Evolutionary conservation across 2,329 filamentous ascomycete genomes (phyloP).

Genomic region (Beauveria caledonica): DNA sequence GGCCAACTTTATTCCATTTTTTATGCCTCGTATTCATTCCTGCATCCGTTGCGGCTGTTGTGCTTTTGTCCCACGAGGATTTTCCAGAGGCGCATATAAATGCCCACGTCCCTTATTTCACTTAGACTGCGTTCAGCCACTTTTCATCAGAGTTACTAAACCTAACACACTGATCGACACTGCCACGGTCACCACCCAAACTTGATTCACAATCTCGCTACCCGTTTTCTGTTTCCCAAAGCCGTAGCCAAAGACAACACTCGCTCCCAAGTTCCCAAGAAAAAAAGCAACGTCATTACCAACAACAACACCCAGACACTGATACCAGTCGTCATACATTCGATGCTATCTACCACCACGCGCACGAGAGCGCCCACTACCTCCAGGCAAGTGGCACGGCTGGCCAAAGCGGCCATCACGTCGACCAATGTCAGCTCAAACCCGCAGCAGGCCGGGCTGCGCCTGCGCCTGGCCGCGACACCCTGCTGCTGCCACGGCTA

Average conservation of each 20-base stretch:
- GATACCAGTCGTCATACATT: not conserved
- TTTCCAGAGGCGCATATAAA: not conserved
- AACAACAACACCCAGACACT: not conserved
- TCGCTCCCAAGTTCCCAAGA: not conserved
- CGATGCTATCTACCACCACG: conserved; percentile 22
- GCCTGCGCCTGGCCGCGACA: conserved; percentile 17
- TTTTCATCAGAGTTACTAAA: not conserved
- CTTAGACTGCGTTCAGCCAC: not conserved
- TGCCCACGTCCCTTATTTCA: not conserved
- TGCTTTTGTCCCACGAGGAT: not conserved
- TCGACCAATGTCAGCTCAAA: conserved; percentile 17
- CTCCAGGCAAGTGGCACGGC: conserved; percentile 20
- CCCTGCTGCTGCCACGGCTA: conserved; percentile 21
- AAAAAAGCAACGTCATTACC: not conserved
- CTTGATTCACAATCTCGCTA: not conserved
- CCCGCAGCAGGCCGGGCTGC: conserved; percentile 18
- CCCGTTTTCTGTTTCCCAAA: not conserved
- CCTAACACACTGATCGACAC: not conserved
- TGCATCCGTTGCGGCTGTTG: not conserved
- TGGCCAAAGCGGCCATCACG: conserved; percentile 17
- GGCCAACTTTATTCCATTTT: not conserved
- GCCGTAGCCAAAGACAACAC: not conserved
- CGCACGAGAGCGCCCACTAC: conserved; percentile 17
- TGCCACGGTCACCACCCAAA: not conserved
- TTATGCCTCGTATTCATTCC: not conserved